Evolutionary conservation across 75 land plant genomes (phyloP).

Genomic region (Pinus albicaulis): DNA sequence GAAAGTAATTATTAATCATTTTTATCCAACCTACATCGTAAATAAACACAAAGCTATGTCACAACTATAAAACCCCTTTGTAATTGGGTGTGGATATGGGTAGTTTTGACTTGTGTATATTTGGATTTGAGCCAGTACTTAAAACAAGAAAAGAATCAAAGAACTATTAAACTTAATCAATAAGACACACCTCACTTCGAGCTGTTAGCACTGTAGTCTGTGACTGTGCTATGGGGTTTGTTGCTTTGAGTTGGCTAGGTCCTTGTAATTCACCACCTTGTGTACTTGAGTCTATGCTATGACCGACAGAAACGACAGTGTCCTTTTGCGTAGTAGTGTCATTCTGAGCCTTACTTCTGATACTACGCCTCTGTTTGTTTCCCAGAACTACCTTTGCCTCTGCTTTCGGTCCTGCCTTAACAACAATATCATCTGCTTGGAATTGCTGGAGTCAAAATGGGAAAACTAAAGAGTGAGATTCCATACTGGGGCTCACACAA

Average conservation of each 20-base stretch:
- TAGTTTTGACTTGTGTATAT: too few relatives aligned
- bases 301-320: background rate
- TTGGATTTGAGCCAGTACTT: too few relatives aligned
- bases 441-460: too few relatives aligned
- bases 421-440: background rate
- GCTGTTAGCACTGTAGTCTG: constrained; percentile 26
- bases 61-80: background rate
- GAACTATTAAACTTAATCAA: too few relatives aligned
- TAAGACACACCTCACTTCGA: constrained; percentile 52
- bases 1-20: too few relatives aligned
- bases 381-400: background rate
- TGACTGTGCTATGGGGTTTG: too few relatives aligned
- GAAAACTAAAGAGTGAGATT: too few relatives aligned
- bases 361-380: constrained; percentile 7
- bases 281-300: background rate
- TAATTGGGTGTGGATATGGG: background rate
- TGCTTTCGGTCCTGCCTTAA: background rate
- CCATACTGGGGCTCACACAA: too few relatives aligned
- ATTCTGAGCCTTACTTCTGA: background rate
- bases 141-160: too few relatives aligned
- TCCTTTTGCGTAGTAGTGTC: background rate
- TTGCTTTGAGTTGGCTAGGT: background rate
- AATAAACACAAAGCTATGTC: background rate
- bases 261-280: background rate
- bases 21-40: background rate